Base-by-base conservation (phyloP, 257 asterid species). In the Nicotiana obtusifolia region DNA sequence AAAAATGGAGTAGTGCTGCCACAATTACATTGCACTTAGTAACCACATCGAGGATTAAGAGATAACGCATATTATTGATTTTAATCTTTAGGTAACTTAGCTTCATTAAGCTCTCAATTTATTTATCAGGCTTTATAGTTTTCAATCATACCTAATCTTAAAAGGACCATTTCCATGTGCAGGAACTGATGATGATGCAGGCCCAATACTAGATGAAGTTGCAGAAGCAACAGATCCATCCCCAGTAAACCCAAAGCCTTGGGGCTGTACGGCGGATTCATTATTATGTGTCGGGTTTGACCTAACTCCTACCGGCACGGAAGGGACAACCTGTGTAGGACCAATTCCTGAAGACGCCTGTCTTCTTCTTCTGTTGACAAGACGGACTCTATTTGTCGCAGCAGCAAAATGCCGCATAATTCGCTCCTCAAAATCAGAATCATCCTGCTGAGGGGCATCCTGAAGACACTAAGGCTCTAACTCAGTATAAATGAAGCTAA, bases 381-480 rank as follows among this genome's bases (percentile, higher is more conserved):
- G 80, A 11, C 82, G 86, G 26, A 84, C 88, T 81, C 85, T 83
- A 83, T 77, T 82, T 26, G 85, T 82, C 24, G 84, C 77, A 76
- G 86, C 83, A 81, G 90, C 84, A 80, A 90, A 86, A 66, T 81
- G 91, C 53, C 65, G 88, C 85, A 86, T 64, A 49, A 86, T 78
- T 59, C 77, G 81, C 79, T 86, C 91, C 81, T 87, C 92, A 59
- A 80, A 57, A 77, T 81, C 90, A 83, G 87, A 82, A 82, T 76
- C 90, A 77, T 79, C 73, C 57, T 68, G 59, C 64, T 62, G 83
- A 82, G 80, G 62, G 56, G 82, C 78, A 59, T 77, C 89, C 93
- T 88, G 87, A 60, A 86, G 85, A 41, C 66, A 67, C 62, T 80
- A 64, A 47, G 49, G 54, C 37, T 60, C 82, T n/a, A 57, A 14